Conservation (phyloP, 1,284 basidiomycete species). For the Ustanciosporium gigantosporum region DNA sequence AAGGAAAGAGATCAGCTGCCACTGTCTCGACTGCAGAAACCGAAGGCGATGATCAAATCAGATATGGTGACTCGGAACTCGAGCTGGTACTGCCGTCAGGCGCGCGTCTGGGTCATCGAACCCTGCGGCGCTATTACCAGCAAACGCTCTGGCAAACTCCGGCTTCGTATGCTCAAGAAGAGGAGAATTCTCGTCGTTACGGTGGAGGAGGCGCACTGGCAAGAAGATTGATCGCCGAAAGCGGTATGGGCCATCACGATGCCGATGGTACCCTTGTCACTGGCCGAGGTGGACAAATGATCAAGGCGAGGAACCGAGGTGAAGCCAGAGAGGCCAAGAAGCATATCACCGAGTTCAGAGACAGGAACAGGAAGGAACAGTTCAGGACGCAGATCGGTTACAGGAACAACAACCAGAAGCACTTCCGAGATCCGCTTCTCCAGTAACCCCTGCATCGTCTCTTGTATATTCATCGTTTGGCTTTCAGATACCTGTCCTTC, state of each 20-base stretch:
- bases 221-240: constrained; percentile 40
- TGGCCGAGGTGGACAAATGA: constrained; percentile 42
- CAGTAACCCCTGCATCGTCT: constrained; percentile 31
- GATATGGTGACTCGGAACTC: constrained; percentile 65
- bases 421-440: constrained; percentile 57
- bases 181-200: constrained; percentile 22
- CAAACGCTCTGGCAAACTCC: constrained; percentile 65
- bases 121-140: constrained; percentile 81
- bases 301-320: constrained; percentile 73
- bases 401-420: constrained; percentile 59
- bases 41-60: constrained; percentile 66
- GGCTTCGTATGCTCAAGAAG: constrained; percentile 3
- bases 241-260: constrained; percentile 34
- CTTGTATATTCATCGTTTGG: neutral
- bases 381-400: constrained; percentile 74
- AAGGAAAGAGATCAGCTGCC: too few relatives aligned
- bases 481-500: too few relatives aligned
- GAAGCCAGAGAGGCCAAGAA: constrained; percentile 90
- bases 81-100: constrained; percentile 96
- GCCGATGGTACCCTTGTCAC: constrained; percentile 36
- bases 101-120: constrained; percentile 85
- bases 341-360: constrained; percentile 82
- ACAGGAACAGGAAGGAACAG: constrained; percentile 75
- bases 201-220: constrained; percentile 43
- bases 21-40: constrained; percentile 56